Base-by-base conservation (phyloP, 495 filamentous ascomycete species). In the Penicillium antarcticum region DNA sequence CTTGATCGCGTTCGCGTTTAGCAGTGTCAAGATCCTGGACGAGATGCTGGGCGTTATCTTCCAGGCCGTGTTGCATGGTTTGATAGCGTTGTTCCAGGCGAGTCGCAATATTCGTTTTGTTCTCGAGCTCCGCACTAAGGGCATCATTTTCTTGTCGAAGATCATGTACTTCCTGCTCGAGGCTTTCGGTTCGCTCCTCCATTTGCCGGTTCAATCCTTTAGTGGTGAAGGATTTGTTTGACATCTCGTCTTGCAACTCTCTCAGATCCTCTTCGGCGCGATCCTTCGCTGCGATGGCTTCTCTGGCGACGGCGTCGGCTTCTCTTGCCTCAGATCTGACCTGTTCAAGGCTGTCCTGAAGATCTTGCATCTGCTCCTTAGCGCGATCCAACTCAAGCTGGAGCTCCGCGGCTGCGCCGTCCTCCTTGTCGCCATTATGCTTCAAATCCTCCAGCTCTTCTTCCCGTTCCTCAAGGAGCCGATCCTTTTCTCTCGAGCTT, bases 201-300 rank as follows among this genome's bases (percentile, higher is more conserved):
- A 88, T 79, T 66, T 90, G 87, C 33, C 87, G 79, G 41, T 81
- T 85, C 12, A 89, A 74, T n/a, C 85, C 86, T 62, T 86, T 91
- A 23, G 86, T 86, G 18, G 80, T 84, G 46, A 91, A 78, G 0
- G 87, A 90, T 61, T 89, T 91, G 63, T 91, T 85, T 7, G 85
- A 76, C 76, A 91, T 82, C 56, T 92, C 87, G 39, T 88, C 85
- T 42, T 85, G 85, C 16, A 94, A 66, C 63, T 91, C 73, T 37
- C 72, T 68, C 18, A 80, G 63, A 42, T 83, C 71, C 14, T 73
- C 65, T 48, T 80, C 76, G 0, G 71, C 71, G 19, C 70, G 66
- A 6, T 69, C 59, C 40, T 86, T 88, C 42, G 85, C 79, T 17
- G 77, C 65, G n/a, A 81, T 48, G n/a, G 87, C 86, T 26, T 80